phyloP scores from a whole-genome alignment of 2,329 filamentous ascomycete genomes.

The Cercospora sp. region DNA sequence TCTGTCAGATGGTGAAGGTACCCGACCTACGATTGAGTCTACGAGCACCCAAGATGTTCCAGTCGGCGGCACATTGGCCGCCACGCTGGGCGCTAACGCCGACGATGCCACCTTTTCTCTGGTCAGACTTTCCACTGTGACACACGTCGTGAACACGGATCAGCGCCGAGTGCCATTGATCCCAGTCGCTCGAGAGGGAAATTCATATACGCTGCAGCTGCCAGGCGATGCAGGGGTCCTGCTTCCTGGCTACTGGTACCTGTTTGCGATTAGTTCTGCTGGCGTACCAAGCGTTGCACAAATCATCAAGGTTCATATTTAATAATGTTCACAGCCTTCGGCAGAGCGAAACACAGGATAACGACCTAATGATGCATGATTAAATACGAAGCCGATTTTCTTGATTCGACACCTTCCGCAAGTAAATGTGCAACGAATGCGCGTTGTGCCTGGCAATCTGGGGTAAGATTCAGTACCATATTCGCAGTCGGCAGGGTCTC shows the following conservation, averaged over 20 bases:
- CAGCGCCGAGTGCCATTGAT: conserved; percentile 55
- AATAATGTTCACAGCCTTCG: background rate
- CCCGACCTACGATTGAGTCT: conserved; percentile 3
- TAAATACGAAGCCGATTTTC: background rate
- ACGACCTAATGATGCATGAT: background rate
- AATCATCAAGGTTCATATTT: conserved; percentile 39
- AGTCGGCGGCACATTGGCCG: conserved; percentile 36
- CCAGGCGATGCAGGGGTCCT: conserved; percentile 53
- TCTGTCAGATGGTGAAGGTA: conserved; percentile 47
- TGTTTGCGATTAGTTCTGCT: conserved; percentile 50
- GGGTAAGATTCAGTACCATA: background rate
- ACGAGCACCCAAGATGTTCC: conserved; percentile 28
- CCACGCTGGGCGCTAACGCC: conserved; percentile 30
- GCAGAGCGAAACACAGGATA: background rate
- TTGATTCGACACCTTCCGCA: background rate
- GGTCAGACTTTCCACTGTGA: conserved; percentile 52
- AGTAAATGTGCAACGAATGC: background rate
- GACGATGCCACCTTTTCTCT: conserved; percentile 41
- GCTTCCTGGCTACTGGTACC: conserved; percentile 56
- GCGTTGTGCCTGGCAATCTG: background rate
- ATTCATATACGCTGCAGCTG: conserved; percentile 45
- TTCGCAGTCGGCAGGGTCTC: background rate
- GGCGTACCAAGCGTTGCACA: conserved; percentile 52
- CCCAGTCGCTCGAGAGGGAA: conserved; percentile 24
- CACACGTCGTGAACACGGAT: conserved; percentile 60